Evolutionary conservation across 305 asterid genomes (phyloP), one percentile per base, ranked within the genome.

Genomic region (Fraxinus baroniana): DNA sequence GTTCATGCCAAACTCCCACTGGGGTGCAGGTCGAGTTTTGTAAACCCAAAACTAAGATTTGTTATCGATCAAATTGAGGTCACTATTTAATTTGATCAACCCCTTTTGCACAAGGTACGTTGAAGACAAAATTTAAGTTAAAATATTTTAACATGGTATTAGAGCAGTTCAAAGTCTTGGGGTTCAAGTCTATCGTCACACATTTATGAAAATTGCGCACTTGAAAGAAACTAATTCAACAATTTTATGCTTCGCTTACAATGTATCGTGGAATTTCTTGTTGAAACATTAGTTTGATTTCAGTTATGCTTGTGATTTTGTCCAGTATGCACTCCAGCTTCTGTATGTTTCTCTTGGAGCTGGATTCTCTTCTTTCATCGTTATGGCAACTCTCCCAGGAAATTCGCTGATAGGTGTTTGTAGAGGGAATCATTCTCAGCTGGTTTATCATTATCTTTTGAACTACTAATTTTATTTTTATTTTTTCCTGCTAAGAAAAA

Each of bases 291-390:
- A 64, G 6, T 22, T 64, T 64, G 73, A 64, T 64, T 22, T 64
- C 35, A 64, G 13, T 64, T n/a, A n/a, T 41, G 32, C 2, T 36
- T 81, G 2, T 83, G 68, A 55, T 3, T 72, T 84, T 49, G 33
- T 85, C 85, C 86, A 94, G 98, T 92, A 85, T 72, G 84, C 97
- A 10, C 80, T 91, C 83, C 87, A 93, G 89, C 82, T 94, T 86
- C 91, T 94, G 41, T 92, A 60, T 79, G 89, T 94, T 76, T 95
- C 95, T 76, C 30, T 91, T 71, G 96, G 90, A 78, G 91, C 92
- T 77, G 98, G 97, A 81, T 41, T 87, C 30, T 87, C 94, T 57
- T 91, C 97, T 39, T 94, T 93, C 62, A 74, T 93, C 3, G 98
- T 97, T 94, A 88, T 4, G 87, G 20, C 7, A 46, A 74, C 57